phyloP scores from a whole-genome alignment of 768 basidiomycete genomes.

The Hortiboletus campestris region DNA sequence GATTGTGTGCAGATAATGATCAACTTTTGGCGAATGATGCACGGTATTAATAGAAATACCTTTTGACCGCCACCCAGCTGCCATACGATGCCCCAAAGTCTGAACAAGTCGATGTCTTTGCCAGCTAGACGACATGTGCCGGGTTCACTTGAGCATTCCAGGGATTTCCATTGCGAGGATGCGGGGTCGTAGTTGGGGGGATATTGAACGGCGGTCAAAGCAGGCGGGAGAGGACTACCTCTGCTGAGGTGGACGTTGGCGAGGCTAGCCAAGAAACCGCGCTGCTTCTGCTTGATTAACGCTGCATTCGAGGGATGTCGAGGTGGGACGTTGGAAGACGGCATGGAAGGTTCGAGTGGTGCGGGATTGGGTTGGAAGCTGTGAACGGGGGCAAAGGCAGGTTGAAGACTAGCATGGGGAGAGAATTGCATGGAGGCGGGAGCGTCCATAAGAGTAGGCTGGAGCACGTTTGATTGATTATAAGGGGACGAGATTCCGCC shows the following conservation, averaged over 20 bases:
- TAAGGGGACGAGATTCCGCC: constrained; percentile 49
- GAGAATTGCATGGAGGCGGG: constrained; percentile 41
- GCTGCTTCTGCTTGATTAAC: constrained; percentile 53
- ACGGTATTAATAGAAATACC: constrained; percentile 41
- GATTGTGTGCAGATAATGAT: constrained; percentile 1
- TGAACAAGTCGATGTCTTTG: constrained; percentile 75
- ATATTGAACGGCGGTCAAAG: constrained; percentile 60
- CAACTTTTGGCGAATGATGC: constrained; percentile 15
- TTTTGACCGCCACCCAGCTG: constrained; percentile 59
- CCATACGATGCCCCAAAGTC: constrained; percentile 61
- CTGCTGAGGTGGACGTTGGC: constrained; percentile 57
- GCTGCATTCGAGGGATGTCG: constrained; percentile 36
- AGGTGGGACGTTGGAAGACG: constrained; percentile 36
- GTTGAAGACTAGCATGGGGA: constrained; percentile 45
- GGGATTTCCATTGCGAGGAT: constrained; percentile 59
- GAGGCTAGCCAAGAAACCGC: constrained; percentile 58
- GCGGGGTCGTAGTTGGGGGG: constrained; percentile 60
- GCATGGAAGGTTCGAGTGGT: constrained; percentile 47
- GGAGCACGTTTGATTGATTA: constrained; percentile 30
- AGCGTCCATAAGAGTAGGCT: constrained; percentile 42
- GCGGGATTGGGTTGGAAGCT: constrained; percentile 32
- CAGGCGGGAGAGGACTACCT: constrained; percentile 69
- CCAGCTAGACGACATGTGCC: constrained; percentile 70
- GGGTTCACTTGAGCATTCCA: constrained; percentile 60
- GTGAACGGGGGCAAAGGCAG: constrained; percentile 41